Base-by-base conservation (phyloP, 2,329 filamentous ascomycete species). In the Ophiostoma populinum region DNA sequence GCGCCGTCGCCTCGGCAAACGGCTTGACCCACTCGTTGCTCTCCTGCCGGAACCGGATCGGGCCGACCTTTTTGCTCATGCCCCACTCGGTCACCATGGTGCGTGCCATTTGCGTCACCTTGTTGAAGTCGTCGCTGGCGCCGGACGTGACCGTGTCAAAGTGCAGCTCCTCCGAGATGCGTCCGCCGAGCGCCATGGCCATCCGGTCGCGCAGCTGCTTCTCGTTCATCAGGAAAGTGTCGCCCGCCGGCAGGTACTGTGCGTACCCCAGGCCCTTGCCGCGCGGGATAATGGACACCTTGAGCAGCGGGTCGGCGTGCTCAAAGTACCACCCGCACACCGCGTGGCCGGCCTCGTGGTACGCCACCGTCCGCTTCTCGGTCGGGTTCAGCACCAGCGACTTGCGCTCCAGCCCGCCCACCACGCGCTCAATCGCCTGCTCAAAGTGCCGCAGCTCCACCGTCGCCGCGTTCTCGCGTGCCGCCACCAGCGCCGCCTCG, bases 21-120 rank as follows among this genome's bases (percentile, higher is more conserved):
- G 90, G 90, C 63, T 98, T 98, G 53, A 86, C 76, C 40, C 94
- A 59, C 50, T 81, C 75, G 53, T 81, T 80, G 30, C 43, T 36
- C 49, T 83, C 68, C 37, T 81, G 80, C 48, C 90, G 79, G 56
- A 87, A 98, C 63, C 92, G 80, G 43, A 98, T 67, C 44, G 86
- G 86, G 20, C 87, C 87, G 31, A 98, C 77, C 61, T 92, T 92
- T 46, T 81, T 72, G 26, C 80, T 92, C 90, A 98, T 98, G 46
- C 90, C 90, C 77, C 85, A 98, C 55, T 93, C 82, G n/a, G 87
- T 98, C 20, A 98, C 90, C 90, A 98, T 98, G 42, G 80, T 78
- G 13, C 81, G 92, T 4, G 90, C 92, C 80, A 94, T 87, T 38
- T 76, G 72, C 3, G 90, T 94, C 26, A 95, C 90, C 61, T 98